These are phyloP conservation scores for Colletotrichum acutatum DNA, from an alignment of 2,329 filamentous ascomycete species.

Conservation along the genomic window DNA sequence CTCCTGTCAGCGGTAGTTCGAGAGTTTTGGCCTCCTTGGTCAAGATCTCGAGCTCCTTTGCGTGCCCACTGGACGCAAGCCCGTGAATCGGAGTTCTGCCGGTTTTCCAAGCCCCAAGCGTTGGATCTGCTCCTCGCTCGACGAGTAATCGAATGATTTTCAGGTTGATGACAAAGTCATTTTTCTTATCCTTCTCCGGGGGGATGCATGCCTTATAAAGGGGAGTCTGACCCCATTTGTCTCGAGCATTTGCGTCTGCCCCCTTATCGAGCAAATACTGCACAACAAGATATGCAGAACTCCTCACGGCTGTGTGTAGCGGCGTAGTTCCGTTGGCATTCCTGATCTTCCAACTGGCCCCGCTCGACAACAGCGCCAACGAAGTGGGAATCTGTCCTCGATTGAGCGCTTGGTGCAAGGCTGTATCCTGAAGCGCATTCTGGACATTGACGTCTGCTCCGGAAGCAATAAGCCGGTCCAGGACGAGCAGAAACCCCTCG, in stretches of 20 bases:
- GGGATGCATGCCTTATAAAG: slow-evolving; percentile 19
- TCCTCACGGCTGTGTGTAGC: slow-evolving; percentile 15
- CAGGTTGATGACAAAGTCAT: background rate
- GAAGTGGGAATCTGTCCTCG: slow-evolving; percentile 6
- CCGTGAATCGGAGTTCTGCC: slow-evolving; percentile 10
- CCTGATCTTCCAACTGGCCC: background rate
- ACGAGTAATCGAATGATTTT: slow-evolving; percentile 14
- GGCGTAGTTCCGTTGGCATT: slow-evolving; percentile 10
- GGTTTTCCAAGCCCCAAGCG: background rate
- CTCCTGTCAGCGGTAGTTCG: background rate
- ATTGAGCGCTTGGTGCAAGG: slow-evolving; percentile 7
- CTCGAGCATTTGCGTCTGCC: slow-evolving; percentile 18
- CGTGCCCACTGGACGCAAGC: slow-evolving; percentile 2
- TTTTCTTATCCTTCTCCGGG: slow-evolving; percentile 3
- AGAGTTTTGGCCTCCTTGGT: background rate
- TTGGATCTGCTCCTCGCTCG: slow-evolving; percentile 17
- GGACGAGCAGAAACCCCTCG: background rate
- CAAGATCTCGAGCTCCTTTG: slow-evolving; percentile 6
- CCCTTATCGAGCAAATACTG: slow-evolving; percentile 25
- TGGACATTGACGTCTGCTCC: slow-evolving; percentile 14
- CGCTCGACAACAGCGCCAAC: slow-evolving; percentile 3
- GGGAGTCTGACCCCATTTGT: slow-evolving; percentile 9
- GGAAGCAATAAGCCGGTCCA: slow-evolving; percentile 10
- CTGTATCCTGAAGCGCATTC: background rate
- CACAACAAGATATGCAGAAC: background rate